Conservation (phyloP, 345 rosid genomes). For the Pseudoturritis turrita region DNA sequence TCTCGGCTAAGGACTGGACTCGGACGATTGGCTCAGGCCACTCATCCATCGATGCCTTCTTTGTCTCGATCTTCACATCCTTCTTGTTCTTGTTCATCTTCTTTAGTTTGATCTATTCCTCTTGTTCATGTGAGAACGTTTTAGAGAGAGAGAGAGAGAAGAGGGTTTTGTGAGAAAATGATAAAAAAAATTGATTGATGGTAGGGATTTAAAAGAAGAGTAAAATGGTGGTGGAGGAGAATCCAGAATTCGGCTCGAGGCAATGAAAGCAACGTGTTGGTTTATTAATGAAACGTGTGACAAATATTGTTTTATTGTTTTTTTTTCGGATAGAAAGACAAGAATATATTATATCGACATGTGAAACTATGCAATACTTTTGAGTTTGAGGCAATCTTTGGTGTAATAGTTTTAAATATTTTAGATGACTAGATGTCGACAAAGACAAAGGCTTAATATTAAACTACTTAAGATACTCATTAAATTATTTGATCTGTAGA, state of each 20-base stretch:
- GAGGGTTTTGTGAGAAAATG: background rate
- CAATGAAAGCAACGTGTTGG: constrained; percentile 22
- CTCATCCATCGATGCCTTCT: constrained; percentile 31
- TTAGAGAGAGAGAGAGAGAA: background rate
- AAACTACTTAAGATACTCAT: background rate
- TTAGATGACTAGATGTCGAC: constrained; percentile 15
- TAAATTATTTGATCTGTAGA: background rate
- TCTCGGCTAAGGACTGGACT: constrained; percentile 82
- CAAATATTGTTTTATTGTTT: background rate
- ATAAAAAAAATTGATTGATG: background rate
- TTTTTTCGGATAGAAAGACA: background rate
- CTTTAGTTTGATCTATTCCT: background rate
- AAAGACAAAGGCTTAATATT: background rate
- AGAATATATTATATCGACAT: constrained; percentile 1
- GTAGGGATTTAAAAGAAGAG: constrained; percentile 15
- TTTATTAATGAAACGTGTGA: constrained; percentile 30
- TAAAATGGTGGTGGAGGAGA: constrained; percentile 29
- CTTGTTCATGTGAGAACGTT: constrained; percentile 5
- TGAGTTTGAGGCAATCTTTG: constrained; percentile 19
- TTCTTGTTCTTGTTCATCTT: constrained; percentile 28
- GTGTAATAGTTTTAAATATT: constrained; percentile 10
- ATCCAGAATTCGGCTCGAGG: constrained; percentile 24
- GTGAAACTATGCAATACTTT: constrained; percentile 13
- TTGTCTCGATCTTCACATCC: constrained; percentile 18
- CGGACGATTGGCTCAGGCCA: constrained; percentile 98